Evolutionary conservation across 768 basidiomycete genomes (phyloP).

Genomic region (Suillus lakei): DNA sequence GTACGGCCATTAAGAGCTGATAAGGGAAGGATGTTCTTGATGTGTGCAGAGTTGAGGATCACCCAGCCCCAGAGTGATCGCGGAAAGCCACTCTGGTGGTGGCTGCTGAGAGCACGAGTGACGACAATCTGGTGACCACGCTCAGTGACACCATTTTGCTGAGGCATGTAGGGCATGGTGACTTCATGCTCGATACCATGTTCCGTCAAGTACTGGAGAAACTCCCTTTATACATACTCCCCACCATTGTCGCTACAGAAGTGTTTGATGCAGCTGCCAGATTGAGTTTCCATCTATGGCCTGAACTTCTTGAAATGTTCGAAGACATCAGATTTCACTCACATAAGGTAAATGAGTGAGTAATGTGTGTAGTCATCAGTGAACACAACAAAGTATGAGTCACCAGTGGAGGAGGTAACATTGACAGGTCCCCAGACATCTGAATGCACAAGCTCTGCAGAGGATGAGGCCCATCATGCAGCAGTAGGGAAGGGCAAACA

Average conservation of each 20-base stretch:
- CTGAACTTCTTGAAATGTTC: background rate
- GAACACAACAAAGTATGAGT: constrained; percentile 15
- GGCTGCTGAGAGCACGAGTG: constrained; percentile 27
- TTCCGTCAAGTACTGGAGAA: background rate
- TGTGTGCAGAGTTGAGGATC: constrained; percentile 12
- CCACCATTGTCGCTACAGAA: constrained; percentile 17
- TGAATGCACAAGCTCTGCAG: constrained; percentile 9
- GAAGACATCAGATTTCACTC: background rate
- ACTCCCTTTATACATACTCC: constrained; percentile 14
- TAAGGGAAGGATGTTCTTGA: constrained; percentile 5
- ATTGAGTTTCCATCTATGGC: constrained; percentile 1
- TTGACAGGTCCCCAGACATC: constrained; percentile 20
- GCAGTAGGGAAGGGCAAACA: constrained; percentile 34
- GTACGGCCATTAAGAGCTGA: constrained; percentile 19
- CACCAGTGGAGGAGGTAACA: background rate
- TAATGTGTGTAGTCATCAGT: constrained; percentile 5
- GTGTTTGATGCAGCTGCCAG: background rate
- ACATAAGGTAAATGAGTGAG: background rate
- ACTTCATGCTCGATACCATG: constrained; percentile 10
- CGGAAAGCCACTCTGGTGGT: constrained; percentile 23
- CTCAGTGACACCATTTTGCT: constrained; percentile 36
- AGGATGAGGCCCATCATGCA: fast-evolving
- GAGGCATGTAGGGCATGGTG: constrained; percentile 24
- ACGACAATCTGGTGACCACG: constrained; percentile 31
- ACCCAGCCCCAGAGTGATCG: constrained; percentile 27